A percentile compares a stretch with the other conserved stretches of the same genome.
Evolutionary conservation across 805 yeast species (phyloP).

Genomic region (Wickerhamiella bombiphila): DNA sequence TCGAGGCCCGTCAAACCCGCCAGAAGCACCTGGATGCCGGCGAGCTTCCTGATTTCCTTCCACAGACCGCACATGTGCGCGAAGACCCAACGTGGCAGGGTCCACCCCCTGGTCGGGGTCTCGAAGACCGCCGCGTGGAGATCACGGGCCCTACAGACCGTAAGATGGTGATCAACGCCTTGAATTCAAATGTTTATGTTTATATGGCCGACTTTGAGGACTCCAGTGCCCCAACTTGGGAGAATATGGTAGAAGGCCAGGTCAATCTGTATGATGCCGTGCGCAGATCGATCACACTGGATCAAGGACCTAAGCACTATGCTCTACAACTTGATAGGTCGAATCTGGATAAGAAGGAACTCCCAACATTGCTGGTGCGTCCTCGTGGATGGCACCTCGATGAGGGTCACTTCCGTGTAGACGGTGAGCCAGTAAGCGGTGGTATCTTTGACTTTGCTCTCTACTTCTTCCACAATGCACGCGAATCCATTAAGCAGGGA

Average conservation of each 20-base stretch:
- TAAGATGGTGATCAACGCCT: slow-evolving; percentile 61
- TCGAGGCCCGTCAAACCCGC: slow-evolving; percentile 39
- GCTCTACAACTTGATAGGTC: slow-evolving; percentile 37
- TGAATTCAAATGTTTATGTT: slow-evolving; percentile 53
- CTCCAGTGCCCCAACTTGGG: slow-evolving; percentile 59
- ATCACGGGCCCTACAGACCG: slow-evolving; percentile 67
- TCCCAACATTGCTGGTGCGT: slow-evolving; percentile 40
- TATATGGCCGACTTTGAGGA: slow-evolving; percentile 70
- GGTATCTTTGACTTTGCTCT: slow-evolving; percentile 56
- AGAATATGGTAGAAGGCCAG: slow-evolving; percentile 52
- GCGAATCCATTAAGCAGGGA: slow-evolving; percentile 40
- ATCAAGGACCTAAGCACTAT: slow-evolving; percentile 29
- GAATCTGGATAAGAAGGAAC: slow-evolving; percentile 24
- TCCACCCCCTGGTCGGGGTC: slow-evolving; percentile 52
- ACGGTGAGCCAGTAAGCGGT: slow-evolving; percentile 54
- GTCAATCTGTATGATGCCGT: slow-evolving; percentile 57
- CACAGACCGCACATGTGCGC: slow-evolving; percentile 47
- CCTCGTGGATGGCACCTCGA: slow-evolving; percentile 64
- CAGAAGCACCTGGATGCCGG: slow-evolving; percentile 48
- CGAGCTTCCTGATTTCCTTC: slow-evolving; percentile 51
- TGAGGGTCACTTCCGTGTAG: slow-evolving; percentile 50
- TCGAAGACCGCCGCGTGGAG: slow-evolving; percentile 58
- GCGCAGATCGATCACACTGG: slow-evolving; percentile 36
- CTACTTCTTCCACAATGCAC: slow-evolving; percentile 56
- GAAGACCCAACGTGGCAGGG: slow-evolving; percentile 60